Evolutionary conservation across 2,329 filamentous ascomycete genomes (phyloP).

Genomic region (Trichophaea hybrida): DNA sequence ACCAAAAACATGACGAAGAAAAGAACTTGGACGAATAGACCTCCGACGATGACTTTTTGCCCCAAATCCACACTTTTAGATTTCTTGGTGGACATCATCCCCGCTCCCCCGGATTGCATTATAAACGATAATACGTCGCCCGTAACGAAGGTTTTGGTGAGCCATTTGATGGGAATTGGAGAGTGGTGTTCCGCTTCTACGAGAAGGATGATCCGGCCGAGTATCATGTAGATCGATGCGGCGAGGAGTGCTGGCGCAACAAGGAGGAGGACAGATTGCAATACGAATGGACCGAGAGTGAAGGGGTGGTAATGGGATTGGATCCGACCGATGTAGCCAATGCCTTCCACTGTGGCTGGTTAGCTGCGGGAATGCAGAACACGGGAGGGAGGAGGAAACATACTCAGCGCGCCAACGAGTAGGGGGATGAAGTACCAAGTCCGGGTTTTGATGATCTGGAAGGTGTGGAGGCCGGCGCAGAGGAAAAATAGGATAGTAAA

Average conservation of each 20-base stretch:
- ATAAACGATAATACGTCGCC: conserved; percentile 42
- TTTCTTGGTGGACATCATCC: conserved; percentile 29
- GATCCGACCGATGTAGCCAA: conserved; percentile 34
- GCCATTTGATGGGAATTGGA: conserved; percentile 32
- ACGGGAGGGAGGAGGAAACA: conserved; percentile 27
- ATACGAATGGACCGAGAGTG: conserved; percentile 32
- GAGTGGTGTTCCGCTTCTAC: conserved; percentile 34
- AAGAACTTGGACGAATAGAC: conserved; percentile 43
- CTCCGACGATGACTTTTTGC: conserved; percentile 42
- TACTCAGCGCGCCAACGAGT: conserved; percentile 37
- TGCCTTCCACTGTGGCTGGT: conserved; percentile 33
- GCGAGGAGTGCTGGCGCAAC: conserved; percentile 39
- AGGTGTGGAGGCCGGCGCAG: conserved; percentile 33
- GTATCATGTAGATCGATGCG: conserved; percentile 40
- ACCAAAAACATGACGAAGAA: conserved; percentile 44
- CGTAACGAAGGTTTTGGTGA: conserved; percentile 42
- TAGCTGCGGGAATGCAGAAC: conserved; percentile 17
- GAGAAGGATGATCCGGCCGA: conserved; percentile 35
- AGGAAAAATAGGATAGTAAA: conserved; percentile 37
- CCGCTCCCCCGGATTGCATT: conserved; percentile 37
- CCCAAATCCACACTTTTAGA: conserved; percentile 31
- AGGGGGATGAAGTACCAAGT: conserved; percentile 40
- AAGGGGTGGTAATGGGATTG: conserved; percentile 25
- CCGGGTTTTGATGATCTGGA: conserved; percentile 33
- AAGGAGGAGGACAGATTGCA: conserved; percentile 36